Evolutionary conservation across 2,329 filamentous ascomycete genomes (phyloP).

Genomic region (Microsporum audouinii): DNA sequence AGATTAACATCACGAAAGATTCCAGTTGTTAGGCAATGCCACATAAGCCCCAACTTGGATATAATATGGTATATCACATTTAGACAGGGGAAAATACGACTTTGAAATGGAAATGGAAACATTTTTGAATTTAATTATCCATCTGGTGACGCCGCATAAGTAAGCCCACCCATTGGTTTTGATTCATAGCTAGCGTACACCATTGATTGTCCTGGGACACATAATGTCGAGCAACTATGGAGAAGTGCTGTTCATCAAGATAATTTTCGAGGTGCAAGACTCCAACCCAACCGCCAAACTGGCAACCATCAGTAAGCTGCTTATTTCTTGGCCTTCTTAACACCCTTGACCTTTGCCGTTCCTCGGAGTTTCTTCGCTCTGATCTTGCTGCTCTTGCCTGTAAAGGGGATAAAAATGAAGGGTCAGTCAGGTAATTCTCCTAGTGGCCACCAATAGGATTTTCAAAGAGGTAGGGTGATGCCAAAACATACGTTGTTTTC

Average conservation of each 20-base stretch:
- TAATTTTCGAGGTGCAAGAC: constrained; percentile 12
- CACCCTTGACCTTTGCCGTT: constrained; percentile 96
- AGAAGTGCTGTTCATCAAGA: constrained; percentile 10
- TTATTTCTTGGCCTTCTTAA: constrained; percentile 70
- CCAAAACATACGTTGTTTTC: constrained; percentile 87
- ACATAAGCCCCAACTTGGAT: not conserved
- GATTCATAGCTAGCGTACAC: constrained; percentile 17
- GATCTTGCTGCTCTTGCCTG: constrained; percentile 99
- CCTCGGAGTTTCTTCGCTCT: constrained; percentile 96
- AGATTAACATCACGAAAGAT: too few species aligned
- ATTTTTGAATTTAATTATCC: constrained; percentile 4
- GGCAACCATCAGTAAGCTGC: constrained; percentile 4
- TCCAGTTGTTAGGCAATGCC: not conserved
- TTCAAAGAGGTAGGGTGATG: not conserved
- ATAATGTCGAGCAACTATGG: constrained; percentile 12
- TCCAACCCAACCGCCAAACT: constrained; percentile 11
- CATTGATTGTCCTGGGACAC: constrained; percentile 11
- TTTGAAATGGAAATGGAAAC: not conserved
- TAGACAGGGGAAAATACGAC: not conserved
- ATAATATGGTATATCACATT: not conserved
- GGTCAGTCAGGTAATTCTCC: not conserved
- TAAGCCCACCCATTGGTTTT: constrained; percentile 5
- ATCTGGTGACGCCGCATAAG: constrained; percentile 5
- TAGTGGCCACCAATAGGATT: not conserved
- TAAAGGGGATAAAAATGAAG: constrained; percentile 20